Base-by-base conservation (phyloP, 2,329 filamentous ascomycete species). In the Aspergillus luchuensis region DNA sequence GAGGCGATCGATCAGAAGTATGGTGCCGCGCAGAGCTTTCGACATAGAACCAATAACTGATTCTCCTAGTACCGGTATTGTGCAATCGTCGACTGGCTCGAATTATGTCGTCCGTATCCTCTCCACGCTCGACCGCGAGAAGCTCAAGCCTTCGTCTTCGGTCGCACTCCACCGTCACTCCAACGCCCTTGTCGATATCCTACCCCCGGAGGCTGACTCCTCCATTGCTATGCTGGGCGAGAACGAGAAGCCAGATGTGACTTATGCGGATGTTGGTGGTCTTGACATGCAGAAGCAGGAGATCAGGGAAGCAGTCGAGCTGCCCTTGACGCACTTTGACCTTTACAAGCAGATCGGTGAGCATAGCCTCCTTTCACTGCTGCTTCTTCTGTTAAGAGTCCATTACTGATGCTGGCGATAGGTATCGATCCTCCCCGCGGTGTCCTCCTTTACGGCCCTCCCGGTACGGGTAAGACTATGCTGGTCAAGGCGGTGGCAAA, bases 281-380 rank as follows among this genome's bases (percentile, higher is more conserved):
- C 81, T 98, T 67, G 95, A 99, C 73, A 99, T 99, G 95, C 95
- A 99, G 81, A 99, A 99, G 84, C 95, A 99, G 81, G 95, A 99
- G 80, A 99, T 99, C 67, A 87, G 95, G 67, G 95, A 99, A 81
- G 95, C 95, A 10, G 95, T 99, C 57, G 95, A 99, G 83, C 84
- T 99, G 66, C 95, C 95, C 36, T 84, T 99, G 71, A 97, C 94
- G 64, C 95, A 98, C 78, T 98, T 98, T 77, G 94, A 98, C 78
- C 89, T 98, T 39, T 99, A 99, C 85, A 96, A 93, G 81, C 95
- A 99, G 80, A 99, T 99, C 67, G 95, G 95, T 82, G 70, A 57
- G 74, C 65, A 28, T 45, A 6, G 4, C 5, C 10, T 23, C 33
- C 19, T 36, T 10, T 33, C 8, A 5, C 2, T 15, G n/a, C 19